A percentile compares a stretch with the other conserved stretches of the same genome.
phyloP scores from a whole-genome alignment of 345 rosid genomes.

The Turnera subulata region DNA sequence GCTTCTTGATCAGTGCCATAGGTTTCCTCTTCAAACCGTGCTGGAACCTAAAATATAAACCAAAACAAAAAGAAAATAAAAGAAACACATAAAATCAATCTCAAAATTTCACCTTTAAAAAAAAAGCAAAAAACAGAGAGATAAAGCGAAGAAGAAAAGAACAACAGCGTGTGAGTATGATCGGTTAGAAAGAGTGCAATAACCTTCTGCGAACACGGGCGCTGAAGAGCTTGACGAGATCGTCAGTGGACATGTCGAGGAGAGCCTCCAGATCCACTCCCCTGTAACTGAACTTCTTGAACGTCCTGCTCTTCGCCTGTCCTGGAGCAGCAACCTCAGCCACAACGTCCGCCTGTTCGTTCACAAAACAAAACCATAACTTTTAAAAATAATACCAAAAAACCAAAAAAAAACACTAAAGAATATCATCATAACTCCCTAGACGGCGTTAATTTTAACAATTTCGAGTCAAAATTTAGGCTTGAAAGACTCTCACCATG shows the following conservation, averaged over 20 bases:
- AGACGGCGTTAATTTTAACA: neutral
- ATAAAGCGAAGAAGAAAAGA: neutral
- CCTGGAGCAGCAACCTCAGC: constrained; percentile 38
- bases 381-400: no score
- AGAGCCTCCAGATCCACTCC: constrained; percentile 79
- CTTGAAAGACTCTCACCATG: constrained; percentile 17
- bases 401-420: neutral
- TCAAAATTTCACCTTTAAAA: no score
- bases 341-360: constrained; percentile 49
- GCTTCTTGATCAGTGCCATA: constrained; percentile 38
- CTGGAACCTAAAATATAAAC: constrained; percentile 56
- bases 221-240: constrained; percentile 87
- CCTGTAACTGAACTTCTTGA: constrained; percentile 69
- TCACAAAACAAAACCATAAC: no score
- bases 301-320: constrained; percentile 64
- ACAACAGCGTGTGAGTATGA: no score
- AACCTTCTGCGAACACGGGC: constrained; percentile 98
- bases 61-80: neutral
- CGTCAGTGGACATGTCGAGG: constrained; percentile 91
- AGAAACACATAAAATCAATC: no score
- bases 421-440: neutral
- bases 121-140: no score
- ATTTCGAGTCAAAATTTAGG: no score
- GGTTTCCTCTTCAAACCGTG: constrained; percentile 62
- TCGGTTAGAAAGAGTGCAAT: neutral